Percentiles rank a stretch among this genome's conserved stretches.
phyloP scores from a whole-genome alignment of 2,329 filamentous ascomycete genomes.

The Pseudocercospora ulei region DNA sequence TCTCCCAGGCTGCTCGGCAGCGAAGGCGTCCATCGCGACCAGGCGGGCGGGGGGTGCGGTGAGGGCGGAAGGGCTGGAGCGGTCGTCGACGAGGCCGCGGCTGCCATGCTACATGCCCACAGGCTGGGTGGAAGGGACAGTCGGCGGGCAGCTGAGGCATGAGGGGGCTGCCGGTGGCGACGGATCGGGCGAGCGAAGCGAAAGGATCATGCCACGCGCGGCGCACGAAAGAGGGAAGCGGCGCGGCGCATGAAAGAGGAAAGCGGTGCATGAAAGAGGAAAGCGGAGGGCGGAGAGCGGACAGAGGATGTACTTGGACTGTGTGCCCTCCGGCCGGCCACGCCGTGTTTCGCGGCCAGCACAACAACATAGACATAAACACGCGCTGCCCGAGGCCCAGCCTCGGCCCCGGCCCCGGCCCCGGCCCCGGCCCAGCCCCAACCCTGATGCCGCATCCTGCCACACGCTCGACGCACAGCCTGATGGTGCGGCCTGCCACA shows the following conservation, averaged over 20 bases:
- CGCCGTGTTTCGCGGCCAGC: neutral
- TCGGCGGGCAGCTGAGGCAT: conserved; percentile 5
- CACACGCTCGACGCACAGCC: too few relatives aligned
- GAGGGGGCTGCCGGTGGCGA: neutral
- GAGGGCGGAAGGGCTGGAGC: conserved; percentile 8
- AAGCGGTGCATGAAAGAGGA: too few relatives aligned
- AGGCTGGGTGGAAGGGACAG: conserved; percentile 5
- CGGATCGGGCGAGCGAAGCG: neutral
- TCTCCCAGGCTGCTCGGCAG: conserved; percentile 27
- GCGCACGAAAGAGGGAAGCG: too few relatives aligned
- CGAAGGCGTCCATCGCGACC: conserved; percentile 28
- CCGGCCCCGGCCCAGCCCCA: too few relatives aligned
- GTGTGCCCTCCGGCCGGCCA: conserved; percentile 7
- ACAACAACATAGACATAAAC: conserved; percentile 3
- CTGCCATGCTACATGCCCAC: conserved; percentile 19
- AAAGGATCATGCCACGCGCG: too few relatives aligned
- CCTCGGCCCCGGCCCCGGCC: too few relatives aligned
- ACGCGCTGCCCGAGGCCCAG: conserved; percentile 1
- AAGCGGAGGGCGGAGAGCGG: too few relatives aligned
- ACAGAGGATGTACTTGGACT: too few relatives aligned
- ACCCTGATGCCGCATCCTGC: too few relatives aligned
- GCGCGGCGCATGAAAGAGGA: too few relatives aligned
- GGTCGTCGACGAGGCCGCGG: conserved; percentile 17
- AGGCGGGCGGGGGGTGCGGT: conserved; percentile 14
- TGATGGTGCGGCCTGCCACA: conserved; percentile 4